Evolutionary conservation across 208 protist species (phyloP).

Genomic region (Trypanosoma platydactyli): DNA sequence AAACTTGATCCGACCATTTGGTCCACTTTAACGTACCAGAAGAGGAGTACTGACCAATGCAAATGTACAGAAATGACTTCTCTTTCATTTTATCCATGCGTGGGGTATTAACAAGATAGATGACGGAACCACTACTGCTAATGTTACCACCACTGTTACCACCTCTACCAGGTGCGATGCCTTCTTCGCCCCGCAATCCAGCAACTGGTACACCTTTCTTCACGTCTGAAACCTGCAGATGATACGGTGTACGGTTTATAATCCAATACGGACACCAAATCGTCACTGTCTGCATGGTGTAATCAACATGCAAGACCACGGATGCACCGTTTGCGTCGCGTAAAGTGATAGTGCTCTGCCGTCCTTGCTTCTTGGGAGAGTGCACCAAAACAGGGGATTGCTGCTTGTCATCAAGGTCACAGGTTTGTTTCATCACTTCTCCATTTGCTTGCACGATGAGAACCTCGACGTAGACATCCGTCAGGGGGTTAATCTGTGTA

Average conservation of each 20-base stretch:
- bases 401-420: background rate
- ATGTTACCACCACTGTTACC: background rate
- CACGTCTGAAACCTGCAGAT: conserved; percentile 45
- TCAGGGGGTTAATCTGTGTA: conserved; percentile 64
- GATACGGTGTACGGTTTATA: conserved; percentile 52
- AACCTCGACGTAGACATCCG: conserved; percentile 59
- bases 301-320: conserved; percentile 52
- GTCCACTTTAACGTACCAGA: conserved; percentile 36
- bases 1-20: conserved; percentile 43
- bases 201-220: conserved; percentile 25
- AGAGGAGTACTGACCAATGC: conserved; percentile 26
- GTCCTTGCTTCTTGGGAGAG: conserved; percentile 23
- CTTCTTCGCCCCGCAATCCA: conserved; percentile 18
- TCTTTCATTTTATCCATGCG: conserved; percentile 32
- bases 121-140: background rate
- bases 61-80: conserved; percentile 36
- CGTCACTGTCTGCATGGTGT: conserved; percentile 34
- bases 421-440: conserved; percentile 24
- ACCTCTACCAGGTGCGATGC: background rate
- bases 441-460: conserved; percentile 60
- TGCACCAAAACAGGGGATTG: conserved; percentile 25
- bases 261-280: conserved; percentile 68
- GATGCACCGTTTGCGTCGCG: conserved; percentile 27
- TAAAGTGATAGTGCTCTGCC: conserved; percentile 24
- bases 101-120: conserved; percentile 50